Conservation (phyloP, 1,139 yeast genomes). For the Wickerhamiella pararugosa region DNA sequence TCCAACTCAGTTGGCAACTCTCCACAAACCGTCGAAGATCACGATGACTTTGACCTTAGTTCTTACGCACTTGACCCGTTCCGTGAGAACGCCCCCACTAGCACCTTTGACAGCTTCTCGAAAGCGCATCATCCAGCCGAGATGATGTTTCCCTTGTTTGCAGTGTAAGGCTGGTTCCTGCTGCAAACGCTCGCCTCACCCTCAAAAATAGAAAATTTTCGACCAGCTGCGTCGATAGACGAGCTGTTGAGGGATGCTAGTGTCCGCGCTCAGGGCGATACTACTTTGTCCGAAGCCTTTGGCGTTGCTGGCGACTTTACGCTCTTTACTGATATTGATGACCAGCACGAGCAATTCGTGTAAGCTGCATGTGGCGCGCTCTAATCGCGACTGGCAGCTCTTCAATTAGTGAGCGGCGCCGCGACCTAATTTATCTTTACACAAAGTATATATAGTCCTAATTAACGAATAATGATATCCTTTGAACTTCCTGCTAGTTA, state of each 20-base stretch:
- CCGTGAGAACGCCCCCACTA: not conserved
- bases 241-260: conserved; percentile 17
- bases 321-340: conserved; percentile 11
- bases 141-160: conserved; percentile 22
- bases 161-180: conserved; percentile 2
- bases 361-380: conserved; percentile 9
- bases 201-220: conserved; percentile 10
- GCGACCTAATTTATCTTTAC: conserved; percentile 2
- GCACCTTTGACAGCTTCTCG: conserved; percentile 15
- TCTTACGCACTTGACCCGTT: conserved; percentile 7
- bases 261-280: conserved; percentile 11
- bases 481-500: no score
- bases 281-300: conserved; percentile 11
- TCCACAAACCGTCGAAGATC: conserved; percentile 11
- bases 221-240: conserved; percentile 33
- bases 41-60: conserved; percentile 11
- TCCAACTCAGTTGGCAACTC: conserved; percentile 19
- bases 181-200: conserved; percentile 4
- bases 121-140: conserved; percentile 33
- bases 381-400: conserved; percentile 7
- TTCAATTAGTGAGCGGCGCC: not conserved
- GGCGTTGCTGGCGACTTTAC: conserved; percentile 15
- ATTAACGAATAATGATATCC: not conserved
- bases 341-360: conserved; percentile 4
- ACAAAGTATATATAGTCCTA: not conserved